Base-by-base conservation (phyloP, 352 stramenopile species). In the Phytophthora megakarya region DNA sequence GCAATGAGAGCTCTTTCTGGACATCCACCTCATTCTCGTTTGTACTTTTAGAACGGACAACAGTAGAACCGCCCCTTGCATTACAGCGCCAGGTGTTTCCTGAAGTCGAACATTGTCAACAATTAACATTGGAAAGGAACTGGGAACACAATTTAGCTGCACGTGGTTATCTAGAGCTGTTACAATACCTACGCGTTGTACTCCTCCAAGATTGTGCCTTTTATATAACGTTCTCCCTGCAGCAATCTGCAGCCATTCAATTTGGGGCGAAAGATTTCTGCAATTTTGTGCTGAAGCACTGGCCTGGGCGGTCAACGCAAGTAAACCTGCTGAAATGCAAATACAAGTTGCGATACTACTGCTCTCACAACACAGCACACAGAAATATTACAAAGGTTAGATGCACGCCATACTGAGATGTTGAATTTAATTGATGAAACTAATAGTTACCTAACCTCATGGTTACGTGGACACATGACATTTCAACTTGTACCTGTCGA, bases 321-420 rank as follows among this genome's bases (percentile, higher is more conserved):
- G 50, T 16, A 21, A 18, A 8, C 56, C 46, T 1, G 38, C 57
- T 42, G 38, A 65, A 48, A 46, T 65, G 45, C 21, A 57, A 44
- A 15, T 57, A 28, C 26, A 57, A 49, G 56, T 51, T 45, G 56
- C 46, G 15, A 65, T 65, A 26, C 46, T 26, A 22, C 44, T 52
- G 13, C 38, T 65, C n/a, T 48, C 46, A 5, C 12, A 50, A 35
- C 56, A 35, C 56, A 65, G 30, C 37, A 65, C 26, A n/a, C 56
- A 53, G 42, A 47, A 45, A 16, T 45, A 10, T 46, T 61, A n/a
- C 19, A 47, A 3, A 30, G 13, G 15, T 51, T 61, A 51, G 52
- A 50, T 16, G 33, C 25, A 18, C 18, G 30, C 3, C 51, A 50
- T n/a, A 18, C 25, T 28, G 26, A 50, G 18, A 11, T 60, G 6